phyloP scores from a whole-genome alignment of 1,139 yeast species.

The Yamadazyma triangularis region DNA sequence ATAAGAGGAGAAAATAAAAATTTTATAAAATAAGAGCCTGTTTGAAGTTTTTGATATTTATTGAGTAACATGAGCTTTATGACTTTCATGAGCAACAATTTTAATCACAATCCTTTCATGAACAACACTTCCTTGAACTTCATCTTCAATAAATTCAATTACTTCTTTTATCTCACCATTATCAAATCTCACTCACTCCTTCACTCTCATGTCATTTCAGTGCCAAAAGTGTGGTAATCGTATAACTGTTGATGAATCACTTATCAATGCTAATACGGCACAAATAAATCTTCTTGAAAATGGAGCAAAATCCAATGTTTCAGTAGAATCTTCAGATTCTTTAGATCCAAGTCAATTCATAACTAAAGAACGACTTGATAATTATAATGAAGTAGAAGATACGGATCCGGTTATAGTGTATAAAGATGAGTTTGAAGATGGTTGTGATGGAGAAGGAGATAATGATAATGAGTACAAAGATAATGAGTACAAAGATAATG shows the following conservation, averaged over 20 bases:
- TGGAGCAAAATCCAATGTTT: conserved; percentile 1
- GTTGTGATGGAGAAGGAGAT: conserved; percentile 14
- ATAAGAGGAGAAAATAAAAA: not conserved
- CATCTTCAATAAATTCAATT: too few species aligned
- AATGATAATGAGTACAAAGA: conserved; percentile 17
- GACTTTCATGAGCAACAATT: too few species aligned
- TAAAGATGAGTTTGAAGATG: conserved; percentile 7
- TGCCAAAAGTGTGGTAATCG: conserved; percentile 36
- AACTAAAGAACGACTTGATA: conserved; percentile 27
- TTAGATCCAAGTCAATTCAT: conserved; percentile 28
- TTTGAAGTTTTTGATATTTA: too few species aligned
- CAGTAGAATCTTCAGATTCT: conserved; percentile 10
- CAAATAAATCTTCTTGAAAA: conserved; percentile 23
- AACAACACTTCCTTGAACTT: too few species aligned
- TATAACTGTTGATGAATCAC: conserved; percentile 25
- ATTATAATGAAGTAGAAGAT: conserved; percentile 18
- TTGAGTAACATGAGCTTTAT: too few species aligned
- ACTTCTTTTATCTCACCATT: too few species aligned
- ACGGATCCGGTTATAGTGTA: conserved; percentile 13
- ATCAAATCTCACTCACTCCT: not conserved
- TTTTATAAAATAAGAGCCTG: too few species aligned
- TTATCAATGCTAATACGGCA: conserved; percentile 25
- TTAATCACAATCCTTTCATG: too few species aligned
- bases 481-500: conserved; percentile 13
- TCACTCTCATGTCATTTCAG: conserved; percentile 8